These are phyloP conservation scores for Metarhizium album DNA, from an alignment of 2,329 filamentous ascomycete species.

Conservation along the genomic window DNA sequence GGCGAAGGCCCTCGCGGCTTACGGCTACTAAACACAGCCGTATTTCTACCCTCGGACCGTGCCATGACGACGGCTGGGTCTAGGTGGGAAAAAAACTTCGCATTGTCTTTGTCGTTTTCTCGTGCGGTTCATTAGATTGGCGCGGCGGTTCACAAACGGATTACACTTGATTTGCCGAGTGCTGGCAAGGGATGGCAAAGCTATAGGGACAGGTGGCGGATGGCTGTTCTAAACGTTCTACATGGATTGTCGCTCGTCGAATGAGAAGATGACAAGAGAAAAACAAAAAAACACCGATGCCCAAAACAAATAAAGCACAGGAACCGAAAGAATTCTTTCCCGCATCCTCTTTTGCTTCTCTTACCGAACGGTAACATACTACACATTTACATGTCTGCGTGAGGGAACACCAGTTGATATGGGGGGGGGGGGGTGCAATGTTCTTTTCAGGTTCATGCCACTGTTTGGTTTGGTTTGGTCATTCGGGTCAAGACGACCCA, in stretches of 20 bases:
- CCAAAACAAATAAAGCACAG: slow-evolving; percentile 25
- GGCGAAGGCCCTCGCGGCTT: slow-evolving; percentile 76
- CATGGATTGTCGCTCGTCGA: slow-evolving; percentile 23
- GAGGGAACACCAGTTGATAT: background rate
- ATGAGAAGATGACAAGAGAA: background rate
- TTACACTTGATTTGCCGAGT: slow-evolving; percentile 38
- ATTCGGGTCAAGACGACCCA: background rate
- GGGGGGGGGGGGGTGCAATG: no score
- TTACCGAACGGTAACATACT: background rate
- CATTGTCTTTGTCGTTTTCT: slow-evolving; percentile 33
- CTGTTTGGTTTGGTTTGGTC: background rate
- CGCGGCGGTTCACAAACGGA: slow-evolving; percentile 39
- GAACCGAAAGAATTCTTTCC: slow-evolving; percentile 11
- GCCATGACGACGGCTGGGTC: slow-evolving; percentile 9
- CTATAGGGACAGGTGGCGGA: slow-evolving; percentile 20
- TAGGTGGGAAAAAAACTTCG: slow-evolving; percentile 19
- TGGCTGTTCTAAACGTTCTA: slow-evolving; percentile 24
- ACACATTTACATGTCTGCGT: background rate
- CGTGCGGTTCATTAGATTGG: slow-evolving; percentile 44
- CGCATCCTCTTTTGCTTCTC: background rate
- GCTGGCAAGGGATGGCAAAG: slow-evolving; percentile 31
- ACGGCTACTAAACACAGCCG: slow-evolving; percentile 65
- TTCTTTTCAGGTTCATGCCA: background rate
- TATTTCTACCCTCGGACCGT: slow-evolving; percentile 15
- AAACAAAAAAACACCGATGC: slow-evolving; percentile 14